phyloP scores from a whole-genome alignment of 805 yeast genomes.

The Candida michaelii region DNA sequence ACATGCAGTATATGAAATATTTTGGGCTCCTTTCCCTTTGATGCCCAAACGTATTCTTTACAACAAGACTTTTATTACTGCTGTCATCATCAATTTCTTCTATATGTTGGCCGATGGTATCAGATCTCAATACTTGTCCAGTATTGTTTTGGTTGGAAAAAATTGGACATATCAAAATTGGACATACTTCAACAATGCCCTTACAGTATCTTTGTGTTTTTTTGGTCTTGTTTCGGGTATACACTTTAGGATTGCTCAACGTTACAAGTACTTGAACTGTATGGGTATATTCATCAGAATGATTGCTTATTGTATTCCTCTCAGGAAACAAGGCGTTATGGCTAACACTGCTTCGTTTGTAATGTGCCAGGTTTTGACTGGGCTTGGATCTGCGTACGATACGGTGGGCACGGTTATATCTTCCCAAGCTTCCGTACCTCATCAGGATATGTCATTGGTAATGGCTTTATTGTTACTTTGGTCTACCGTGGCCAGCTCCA shows the following conservation, averaged over 20 bases:
- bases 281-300: slow-evolving; percentile 33
- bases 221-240: slow-evolving; percentile 39
- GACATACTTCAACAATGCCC: slow-evolving; percentile 38
- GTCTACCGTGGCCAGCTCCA: slow-evolving; percentile 36
- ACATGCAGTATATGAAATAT: slow-evolving; percentile 36
- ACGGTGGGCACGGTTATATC: slow-evolving; percentile 37
- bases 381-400: slow-evolving; percentile 41
- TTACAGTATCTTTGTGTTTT: slow-evolving; percentile 35
- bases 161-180: slow-evolving; percentile 32
- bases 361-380: slow-evolving; percentile 32
- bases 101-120: slow-evolving; percentile 29
- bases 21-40: slow-evolving; percentile 33
- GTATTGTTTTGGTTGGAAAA: slow-evolving; percentile 30
- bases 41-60: slow-evolving; percentile 32
- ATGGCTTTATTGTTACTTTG: slow-evolving; percentile 35
- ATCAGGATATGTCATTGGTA: slow-evolving; percentile 40
- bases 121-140: slow-evolving; percentile 29
- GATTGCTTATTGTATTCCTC: slow-evolving; percentile 29
- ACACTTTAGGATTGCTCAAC: slow-evolving; percentile 30
- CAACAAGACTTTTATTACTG: slow-evolving; percentile 37
- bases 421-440: slow-evolving; percentile 42
- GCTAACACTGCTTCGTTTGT: slow-evolving; percentile 29
- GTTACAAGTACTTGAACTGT: slow-evolving; percentile 35
- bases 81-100: slow-evolving; percentile 31
- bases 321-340: slow-evolving; percentile 20